Evolutionary conservation across 257 asterid genomes (phyloP).

Genomic region (Nicotiana tomentosiformis): DNA sequence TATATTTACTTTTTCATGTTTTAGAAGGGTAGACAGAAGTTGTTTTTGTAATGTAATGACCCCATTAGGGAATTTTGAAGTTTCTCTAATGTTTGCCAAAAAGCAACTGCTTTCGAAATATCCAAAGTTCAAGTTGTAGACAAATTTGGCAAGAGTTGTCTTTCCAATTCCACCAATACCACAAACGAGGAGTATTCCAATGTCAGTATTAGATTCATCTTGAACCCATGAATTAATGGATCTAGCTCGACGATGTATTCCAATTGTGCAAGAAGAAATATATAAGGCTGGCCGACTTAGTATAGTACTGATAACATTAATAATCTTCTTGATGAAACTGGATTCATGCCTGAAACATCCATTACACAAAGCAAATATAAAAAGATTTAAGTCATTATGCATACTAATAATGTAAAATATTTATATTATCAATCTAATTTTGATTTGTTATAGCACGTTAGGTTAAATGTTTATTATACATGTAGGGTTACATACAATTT

Average conservation of each 20-base stretch:
- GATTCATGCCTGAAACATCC: not conserved
- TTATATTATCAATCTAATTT: too few relatives aligned
- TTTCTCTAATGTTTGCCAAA: slow-evolving; percentile 16
- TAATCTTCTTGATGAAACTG: not conserved
- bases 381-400: too few relatives aligned
- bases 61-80: slow-evolving; percentile 11
- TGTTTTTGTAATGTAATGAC: slow-evolving; percentile 13
- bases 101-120: slow-evolving; percentile 18
- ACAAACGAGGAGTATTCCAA: not conserved
- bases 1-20: not conserved
- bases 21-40: slow-evolving; percentile 10
- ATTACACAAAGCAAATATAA: too few relatives aligned
- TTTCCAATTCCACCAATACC: slow-evolving; percentile 23
- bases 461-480: too few relatives aligned
- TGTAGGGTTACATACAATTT: too few relatives aligned
- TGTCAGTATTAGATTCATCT: not conserved
- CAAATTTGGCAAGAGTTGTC: slow-evolving; percentile 25
- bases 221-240: slow-evolving; percentile 10
- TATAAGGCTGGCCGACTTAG: not conserved
- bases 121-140: slow-evolving; percentile 15
- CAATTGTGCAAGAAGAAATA: not conserved
- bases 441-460: too few relatives aligned
- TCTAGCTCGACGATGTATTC: slow-evolving; percentile 2
- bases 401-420: too few relatives aligned
- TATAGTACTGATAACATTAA: slow-evolving; percentile 1